Base-by-base conservation (phyloP, 495 filamentous ascomycete species). In the Entonaema liquescens region DNA sequence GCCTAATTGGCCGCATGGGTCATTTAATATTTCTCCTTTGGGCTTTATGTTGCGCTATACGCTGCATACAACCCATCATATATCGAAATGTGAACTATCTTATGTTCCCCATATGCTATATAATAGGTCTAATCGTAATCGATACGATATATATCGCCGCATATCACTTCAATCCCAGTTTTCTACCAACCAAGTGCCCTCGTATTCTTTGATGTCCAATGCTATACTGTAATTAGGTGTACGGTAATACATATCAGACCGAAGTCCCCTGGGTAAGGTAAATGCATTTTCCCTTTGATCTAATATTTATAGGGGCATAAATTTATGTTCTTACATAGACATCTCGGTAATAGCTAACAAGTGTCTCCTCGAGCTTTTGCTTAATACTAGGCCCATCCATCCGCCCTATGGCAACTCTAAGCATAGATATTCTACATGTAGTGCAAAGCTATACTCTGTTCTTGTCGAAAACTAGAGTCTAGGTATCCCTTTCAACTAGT, bases 1-100 rank as follows among this genome's bases (percentile, higher is more conserved):
- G 64, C 63, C n/a, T 36, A 5, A 72, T 72, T 72, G 69, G 69
- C 56, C 59, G 58, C 42, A 31, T 52, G 47, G 13, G 5, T 6
- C n/a, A 21, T 21, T 56, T 29, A 13, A 59, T 21, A 36, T 50
- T 60, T 35, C 59, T 54, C 11, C 1, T 72, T 67, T 7, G 52
- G 64, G 69, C 33, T 17, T 64, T 7, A 72, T 67, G 64, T 40
- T 42, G 69, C 63, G 63, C 11, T 54, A 19, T 47, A 6, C 9
- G 49, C 54, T 60, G 54, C 53, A 67, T 59, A 64, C 59, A 63
- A 67, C 63, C 69, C 26, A 25, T 11, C 15, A 38, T 44, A 23
- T 65, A 38, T 62, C 21, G 17, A 15, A 29, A 21, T 38, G 26
- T 57, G 33, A 44, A 66, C 36, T 52, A 44, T 28, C 54, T 61